These are phyloP conservation scores for Ophiocordyceps camponoti-leonardi DNA, from an alignment of 2,329 filamentous ascomycete species.

Conservation along the genomic window DNA sequence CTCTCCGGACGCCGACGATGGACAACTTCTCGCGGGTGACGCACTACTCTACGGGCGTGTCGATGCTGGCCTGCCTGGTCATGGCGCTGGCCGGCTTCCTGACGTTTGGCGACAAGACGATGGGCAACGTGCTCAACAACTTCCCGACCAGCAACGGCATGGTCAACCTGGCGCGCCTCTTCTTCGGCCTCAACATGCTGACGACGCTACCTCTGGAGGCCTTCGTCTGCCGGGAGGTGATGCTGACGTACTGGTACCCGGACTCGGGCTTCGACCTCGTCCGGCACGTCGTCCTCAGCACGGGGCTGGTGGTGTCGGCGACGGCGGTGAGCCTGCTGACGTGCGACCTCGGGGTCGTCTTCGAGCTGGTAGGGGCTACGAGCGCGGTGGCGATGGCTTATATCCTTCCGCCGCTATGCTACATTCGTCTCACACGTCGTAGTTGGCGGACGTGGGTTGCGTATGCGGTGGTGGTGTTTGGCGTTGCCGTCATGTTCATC, in stretches of 20 bases:
- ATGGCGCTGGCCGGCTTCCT: conserved; percentile 85
- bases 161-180: conserved; percentile 87
- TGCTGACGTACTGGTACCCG: conserved; percentile 67
- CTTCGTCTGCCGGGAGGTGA: conserved; percentile 93
- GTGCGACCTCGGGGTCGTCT: conserved; percentile 85
- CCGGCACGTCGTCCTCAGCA: conserved; percentile 76
- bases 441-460: conserved; percentile 60
- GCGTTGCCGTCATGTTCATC: conserved; percentile 62
- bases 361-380: conserved; percentile 90
- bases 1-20: conserved; percentile 80
- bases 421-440: conserved; percentile 73
- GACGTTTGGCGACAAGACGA: conserved; percentile 78
- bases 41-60: conserved; percentile 80
- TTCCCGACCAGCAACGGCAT: conserved; percentile 80
- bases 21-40: conserved; percentile 89
- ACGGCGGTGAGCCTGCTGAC: conserved; percentile 67
- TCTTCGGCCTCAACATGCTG: conserved; percentile 97
- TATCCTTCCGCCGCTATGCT: conserved; percentile 87
- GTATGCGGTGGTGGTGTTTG: conserved; percentile 60
- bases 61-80: conserved; percentile 75
- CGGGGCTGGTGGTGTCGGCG: conserved; percentile 60
- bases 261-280: conserved; percentile 62
- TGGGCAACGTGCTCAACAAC: conserved; percentile 96
- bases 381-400: conserved; percentile 90
- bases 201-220: conserved; percentile 91